These are phyloP conservation scores for Debaryomyces tyrocola DNA, from an alignment of 805 yeast genomes.

Conservation along the genomic window DNA sequence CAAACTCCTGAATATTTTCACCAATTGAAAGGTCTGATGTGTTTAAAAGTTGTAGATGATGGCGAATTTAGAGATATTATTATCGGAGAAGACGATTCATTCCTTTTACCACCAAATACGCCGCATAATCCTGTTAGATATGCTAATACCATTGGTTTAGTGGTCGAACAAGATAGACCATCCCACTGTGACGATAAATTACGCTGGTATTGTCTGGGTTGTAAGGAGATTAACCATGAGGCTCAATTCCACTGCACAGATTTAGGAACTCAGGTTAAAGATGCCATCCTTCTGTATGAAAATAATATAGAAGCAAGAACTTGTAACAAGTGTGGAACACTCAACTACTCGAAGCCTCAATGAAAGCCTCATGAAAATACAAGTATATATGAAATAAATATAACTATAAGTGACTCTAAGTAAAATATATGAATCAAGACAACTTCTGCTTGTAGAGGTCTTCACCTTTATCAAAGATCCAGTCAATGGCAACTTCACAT, in stretches of 20 bases:
- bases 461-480: conserved; percentile 54
- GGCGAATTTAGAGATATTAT: conserved; percentile 73
- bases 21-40: conserved; percentile 85
- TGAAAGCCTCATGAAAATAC: background rate
- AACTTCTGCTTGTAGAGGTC: conserved; percentile 20
- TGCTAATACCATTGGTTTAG: conserved; percentile 83
- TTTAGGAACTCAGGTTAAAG: conserved; percentile 87
- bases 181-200: conserved; percentile 64
- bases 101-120: conserved; percentile 75
- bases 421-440: background rate
- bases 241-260: conserved; percentile 72
- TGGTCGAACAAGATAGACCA: conserved; percentile 91
- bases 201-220: conserved; percentile 84
- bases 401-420: background rate
- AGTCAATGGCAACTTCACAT: conserved; percentile 68
- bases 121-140: conserved; percentile 92
- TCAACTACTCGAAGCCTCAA: conserved; percentile 65
- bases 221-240: conserved; percentile 67
- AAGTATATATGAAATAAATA: background rate
- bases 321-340: conserved; percentile 71
- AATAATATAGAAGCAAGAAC: conserved; percentile 61
- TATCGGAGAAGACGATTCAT: conserved; percentile 86
- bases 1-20: conserved; percentile 94
- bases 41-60: conserved; percentile 69
- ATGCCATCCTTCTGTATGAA: conserved; percentile 73